Base-by-base conservation (phyloP, 139 green algal genomes). In the Micractinium sp. region DNA sequence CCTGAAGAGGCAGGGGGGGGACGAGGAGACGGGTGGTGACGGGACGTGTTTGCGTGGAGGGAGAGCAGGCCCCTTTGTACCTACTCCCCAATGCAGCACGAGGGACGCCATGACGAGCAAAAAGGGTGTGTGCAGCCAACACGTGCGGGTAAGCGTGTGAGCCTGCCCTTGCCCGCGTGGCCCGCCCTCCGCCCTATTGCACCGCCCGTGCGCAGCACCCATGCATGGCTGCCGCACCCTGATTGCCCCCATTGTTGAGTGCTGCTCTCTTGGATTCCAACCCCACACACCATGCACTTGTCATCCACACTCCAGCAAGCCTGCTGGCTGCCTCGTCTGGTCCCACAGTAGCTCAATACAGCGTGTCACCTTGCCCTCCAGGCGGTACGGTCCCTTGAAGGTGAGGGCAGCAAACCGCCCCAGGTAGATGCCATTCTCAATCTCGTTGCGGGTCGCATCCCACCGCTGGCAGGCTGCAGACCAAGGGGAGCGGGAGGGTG, bases 401-500 rank as follows among this genome's bases (percentile, higher is more conserved):
- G 39, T 89, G 9, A 95, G 76, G 3, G 92, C 89, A 2, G 87
- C 92, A 41, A 95, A 38, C 35, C 90, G 83, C 22, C 92, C 92
- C 27, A 95, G 69, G 81, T 88, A 95, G n/a, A 95, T 85, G 47
- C 92, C 92, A 67, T 94, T 94, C 39, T 93, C 80, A 36, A 93
- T 93, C n/a, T 92, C 85, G 3, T 33, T 36, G 19, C 25, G 82
- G 15, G n/a, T 41, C 25, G 85, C 83, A 56, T 94, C 92, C 91
- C 92, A 94, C 33, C 87, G 74, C 80, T 94, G 92, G n/a, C 83
- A 87, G 83, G 67, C 83, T 87, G 83, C 60, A 3, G 9, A 53
- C 38, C 67, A 27, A 56, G 80, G 53, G 56, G 7, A 27, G 69
- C 53, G 53, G 56, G 7, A 27, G 69, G 36, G 29, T 0, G 60